phyloP scores from a whole-genome alignment of 495 filamentous ascomycete species.

The Neurospora sp. region DNA sequence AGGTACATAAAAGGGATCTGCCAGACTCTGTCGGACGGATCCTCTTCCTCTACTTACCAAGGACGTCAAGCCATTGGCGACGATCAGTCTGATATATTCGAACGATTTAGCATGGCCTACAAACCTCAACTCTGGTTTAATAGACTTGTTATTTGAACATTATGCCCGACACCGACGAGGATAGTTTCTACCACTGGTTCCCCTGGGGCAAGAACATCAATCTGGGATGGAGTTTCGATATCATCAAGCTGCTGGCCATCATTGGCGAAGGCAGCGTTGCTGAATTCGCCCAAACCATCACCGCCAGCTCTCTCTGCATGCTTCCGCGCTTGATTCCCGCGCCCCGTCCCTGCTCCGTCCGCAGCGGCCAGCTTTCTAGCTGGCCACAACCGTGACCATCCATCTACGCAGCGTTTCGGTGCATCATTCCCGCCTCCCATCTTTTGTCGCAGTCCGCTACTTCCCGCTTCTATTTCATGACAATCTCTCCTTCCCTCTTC shows the following conservation, averaged over 20 bases:
- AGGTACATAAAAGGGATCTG: too few species aligned
- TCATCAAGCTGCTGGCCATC: slow-evolving; percentile 53
- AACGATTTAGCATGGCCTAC: neutral
- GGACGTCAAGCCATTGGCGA: neutral
- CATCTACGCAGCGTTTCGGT: too few species aligned
- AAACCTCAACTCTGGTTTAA: neutral
- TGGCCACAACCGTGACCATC: too few species aligned
- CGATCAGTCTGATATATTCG: neutral
- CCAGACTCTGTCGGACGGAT: too few species aligned
- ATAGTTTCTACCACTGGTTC: slow-evolving; percentile 24
- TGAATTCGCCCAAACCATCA: slow-evolving; percentile 47
- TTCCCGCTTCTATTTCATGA: too few species aligned
- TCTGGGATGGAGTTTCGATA: slow-evolving; percentile 46
- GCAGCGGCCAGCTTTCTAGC: slow-evolving; percentile 33
- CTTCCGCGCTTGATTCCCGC: slow-evolving; percentile 59
- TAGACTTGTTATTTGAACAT: neutral
- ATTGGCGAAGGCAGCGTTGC: slow-evolving; percentile 51
- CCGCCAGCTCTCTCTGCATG: slow-evolving; percentile 43
- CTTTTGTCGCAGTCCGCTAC: too few species aligned
- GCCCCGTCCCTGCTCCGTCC: slow-evolving; percentile 53
- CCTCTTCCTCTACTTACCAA: neutral
- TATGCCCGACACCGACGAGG: slow-evolving; percentile 13
- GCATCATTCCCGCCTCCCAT: too few species aligned
- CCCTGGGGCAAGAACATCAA: slow-evolving; percentile 23
- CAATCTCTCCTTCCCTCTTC: too few species aligned